Evolutionary conservation across 1,284 basidiomycete species (phyloP).

Genomic region (Grifola frondosa): DNA sequence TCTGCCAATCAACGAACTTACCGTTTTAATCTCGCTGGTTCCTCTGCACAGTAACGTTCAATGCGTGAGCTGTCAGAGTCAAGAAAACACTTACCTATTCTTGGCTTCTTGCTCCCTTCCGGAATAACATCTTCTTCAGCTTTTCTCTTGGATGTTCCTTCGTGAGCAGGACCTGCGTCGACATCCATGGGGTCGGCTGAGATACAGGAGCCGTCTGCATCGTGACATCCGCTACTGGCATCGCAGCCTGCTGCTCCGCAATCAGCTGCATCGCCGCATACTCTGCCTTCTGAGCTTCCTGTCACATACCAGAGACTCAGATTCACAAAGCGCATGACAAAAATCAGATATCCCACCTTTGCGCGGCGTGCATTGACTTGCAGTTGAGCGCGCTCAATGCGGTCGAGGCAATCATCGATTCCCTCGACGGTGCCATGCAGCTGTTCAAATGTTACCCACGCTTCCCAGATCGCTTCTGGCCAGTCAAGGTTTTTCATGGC

Average conservation of each 20-base stretch:
- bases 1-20: constrained; percentile 28
- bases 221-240: constrained; percentile 32
- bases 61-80: background rate
- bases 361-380: constrained; percentile 64
- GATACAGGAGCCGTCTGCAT: background rate
- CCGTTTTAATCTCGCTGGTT: constrained; percentile 58
- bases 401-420: constrained; percentile 66
- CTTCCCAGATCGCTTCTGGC: constrained; percentile 90
- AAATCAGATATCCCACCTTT: constrained; percentile 47
- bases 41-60: constrained; percentile 35
- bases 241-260: constrained; percentile 43
- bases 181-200: constrained; percentile 49
- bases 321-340: background rate
- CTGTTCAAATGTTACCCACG: constrained; percentile 86
- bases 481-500: constrained; percentile 80
- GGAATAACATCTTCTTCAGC: constrained; percentile 51
- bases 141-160: constrained; percentile 55
- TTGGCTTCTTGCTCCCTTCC: constrained; percentile 56
- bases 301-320: background rate
- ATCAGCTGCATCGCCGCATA: constrained; percentile 52
- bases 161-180: constrained; percentile 35
- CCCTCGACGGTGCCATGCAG: constrained; percentile 73
- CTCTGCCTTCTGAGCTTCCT: constrained; percentile 63
- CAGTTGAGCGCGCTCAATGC: constrained; percentile 64
- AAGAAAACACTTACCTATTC: constrained; percentile 46